Base-by-base conservation (phyloP, 2,329 filamentous ascomycete genomes). In the Corniculantispora saksenae region DNA sequence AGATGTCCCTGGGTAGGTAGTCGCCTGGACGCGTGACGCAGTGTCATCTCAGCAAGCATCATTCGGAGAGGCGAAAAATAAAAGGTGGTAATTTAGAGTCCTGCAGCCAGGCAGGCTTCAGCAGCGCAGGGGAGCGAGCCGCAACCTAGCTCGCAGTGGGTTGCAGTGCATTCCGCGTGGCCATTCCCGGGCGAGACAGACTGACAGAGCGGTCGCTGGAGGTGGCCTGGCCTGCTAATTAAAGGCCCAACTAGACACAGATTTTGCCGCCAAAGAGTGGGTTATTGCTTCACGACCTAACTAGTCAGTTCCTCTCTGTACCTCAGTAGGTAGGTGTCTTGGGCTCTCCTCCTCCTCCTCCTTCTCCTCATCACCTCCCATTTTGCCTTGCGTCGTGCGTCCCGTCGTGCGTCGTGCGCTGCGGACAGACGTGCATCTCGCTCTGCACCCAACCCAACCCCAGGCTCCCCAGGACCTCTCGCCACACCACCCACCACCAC, bases 151-250 rank as follows among this genome's bases (percentile, higher is more conserved):
- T 47, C 10, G 23, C 40, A 58, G 17, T 47, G 40, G 50, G 60
- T 55, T 53, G 47, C 48, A 62, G 48, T 21, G 60, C 48, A 51
- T 45, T 8, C 50, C 50, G 58, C 48, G 60, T 55, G 48, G 35
- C 12, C 48, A 55, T 55, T 62, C 60, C 60, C 50, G 60, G 50
- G 60, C 47, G 35, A 54, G 59, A 53, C 59, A 53, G n/a, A n/a
- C n/a, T n/a, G n/a, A n/a, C n/a, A n/a, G n/a, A 47, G 12, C 29
- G n/a, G 32, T 21, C n/a, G 32, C 48, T 60, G 43, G 13, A 43
- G 38, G 38, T 43, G 38, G n/a, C 27, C 47, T 27, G 38, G 19
- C 23, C 35, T 15, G 40, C 40, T 51, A 56, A 38, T 23, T 29
- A 35, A 40, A 29, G 29, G 12, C 43, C 19, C 53, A 35, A 55